Conservation (phyloP, 306 rosid genomes). For the Fragaria vesca region DNA sequence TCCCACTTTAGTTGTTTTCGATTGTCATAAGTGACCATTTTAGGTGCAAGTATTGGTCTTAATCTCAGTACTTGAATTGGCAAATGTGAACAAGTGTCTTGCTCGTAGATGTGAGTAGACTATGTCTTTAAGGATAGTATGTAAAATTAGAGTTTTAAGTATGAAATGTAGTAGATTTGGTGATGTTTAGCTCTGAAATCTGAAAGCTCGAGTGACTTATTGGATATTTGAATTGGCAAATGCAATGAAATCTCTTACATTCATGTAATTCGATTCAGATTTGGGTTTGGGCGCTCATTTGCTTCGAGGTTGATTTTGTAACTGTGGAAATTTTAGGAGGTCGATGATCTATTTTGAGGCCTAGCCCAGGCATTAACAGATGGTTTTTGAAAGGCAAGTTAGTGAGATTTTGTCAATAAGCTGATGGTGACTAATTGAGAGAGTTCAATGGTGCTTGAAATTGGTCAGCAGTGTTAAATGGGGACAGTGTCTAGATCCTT, state of each 20-base stretch:
- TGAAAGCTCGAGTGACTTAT: background rate
- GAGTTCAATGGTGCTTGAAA: background rate
- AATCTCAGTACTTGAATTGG: background rate
- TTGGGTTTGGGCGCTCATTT: slow-evolving; percentile 7
- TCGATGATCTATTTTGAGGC: slow-evolving; percentile 1
- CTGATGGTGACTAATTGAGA: background rate
- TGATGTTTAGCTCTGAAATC: slow-evolving; percentile 12
- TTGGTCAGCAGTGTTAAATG: background rate
- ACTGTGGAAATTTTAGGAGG: background rate
- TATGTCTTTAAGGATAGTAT: background rate
- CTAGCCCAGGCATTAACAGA: background rate
- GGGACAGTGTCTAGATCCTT: background rate
- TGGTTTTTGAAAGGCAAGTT: background rate
- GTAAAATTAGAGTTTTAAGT: background rate
- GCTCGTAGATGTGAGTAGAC: background rate
- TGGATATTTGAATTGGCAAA: background rate
- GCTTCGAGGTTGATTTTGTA: slow-evolving; percentile 2
- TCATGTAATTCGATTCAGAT: background rate
- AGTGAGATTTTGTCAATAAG: background rate
- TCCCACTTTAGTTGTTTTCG: background rate
- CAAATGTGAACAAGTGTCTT: background rate
- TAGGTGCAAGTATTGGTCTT: background rate
- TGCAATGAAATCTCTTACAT: background rate
- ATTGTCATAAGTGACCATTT: background rate
- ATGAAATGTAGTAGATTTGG: slow-evolving; percentile 2